phyloP scores from a whole-genome alignment of 179 eudicot genomes.

The Heliamphora pulchella region DNA sequence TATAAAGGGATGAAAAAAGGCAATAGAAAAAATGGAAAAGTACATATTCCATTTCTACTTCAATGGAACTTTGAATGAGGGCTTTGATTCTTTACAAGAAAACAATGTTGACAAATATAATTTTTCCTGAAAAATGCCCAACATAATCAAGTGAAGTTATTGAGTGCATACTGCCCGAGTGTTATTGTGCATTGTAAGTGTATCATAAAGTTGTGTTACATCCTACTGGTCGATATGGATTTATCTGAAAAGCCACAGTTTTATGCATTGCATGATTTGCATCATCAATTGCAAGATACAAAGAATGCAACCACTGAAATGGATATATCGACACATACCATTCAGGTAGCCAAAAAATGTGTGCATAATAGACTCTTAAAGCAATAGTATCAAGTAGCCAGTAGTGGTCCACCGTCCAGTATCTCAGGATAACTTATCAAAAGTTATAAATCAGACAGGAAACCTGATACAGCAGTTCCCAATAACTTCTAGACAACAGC shows the following conservation, averaged over 20 bases:
- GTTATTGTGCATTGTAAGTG: background rate
- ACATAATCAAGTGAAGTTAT: too few relatives aligned
- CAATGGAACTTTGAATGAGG: background rate
- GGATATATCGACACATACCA: background rate
- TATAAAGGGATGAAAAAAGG: background rate
- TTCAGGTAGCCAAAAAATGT: background rate
- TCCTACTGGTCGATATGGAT: background rate
- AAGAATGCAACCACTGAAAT: background rate
- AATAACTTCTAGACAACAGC: background rate
- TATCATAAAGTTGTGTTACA: too few relatives aligned
- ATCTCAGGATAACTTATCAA: background rate
- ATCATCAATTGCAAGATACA: background rate
- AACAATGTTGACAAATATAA: background rate
- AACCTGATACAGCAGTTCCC: background rate
- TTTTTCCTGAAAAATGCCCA: background rate
- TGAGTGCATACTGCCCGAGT: background rate
- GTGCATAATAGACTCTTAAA: background rate
- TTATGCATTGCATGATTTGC: background rate
- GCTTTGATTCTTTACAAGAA: background rate
- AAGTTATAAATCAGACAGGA: background rate
- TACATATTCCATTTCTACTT: background rate
- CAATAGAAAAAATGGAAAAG: too few relatives aligned
- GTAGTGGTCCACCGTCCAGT: background rate
- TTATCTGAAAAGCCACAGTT: background rate
- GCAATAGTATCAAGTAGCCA: background rate